Conservation (phyloP, 2,329 filamentous ascomycete species). For the Scolecobasidium constrictum region DNA sequence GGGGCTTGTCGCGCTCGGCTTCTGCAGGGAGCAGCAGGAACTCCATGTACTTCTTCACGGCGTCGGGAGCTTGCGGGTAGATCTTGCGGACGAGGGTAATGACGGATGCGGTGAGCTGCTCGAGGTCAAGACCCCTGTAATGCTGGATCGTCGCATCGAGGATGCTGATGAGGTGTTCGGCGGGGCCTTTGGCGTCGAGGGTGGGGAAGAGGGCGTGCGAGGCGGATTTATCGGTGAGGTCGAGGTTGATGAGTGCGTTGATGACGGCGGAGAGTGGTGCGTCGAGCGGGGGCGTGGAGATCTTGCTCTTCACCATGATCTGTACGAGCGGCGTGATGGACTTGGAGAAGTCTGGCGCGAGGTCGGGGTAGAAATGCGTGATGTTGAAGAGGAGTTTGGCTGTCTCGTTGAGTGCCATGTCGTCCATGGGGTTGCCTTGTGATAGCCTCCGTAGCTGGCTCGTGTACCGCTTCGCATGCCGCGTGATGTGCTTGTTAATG, state of each 20-base stretch:
- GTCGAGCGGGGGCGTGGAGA: conserved; percentile 57
- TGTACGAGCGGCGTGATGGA: conserved; percentile 60
- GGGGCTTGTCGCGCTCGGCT: conserved; percentile 62
- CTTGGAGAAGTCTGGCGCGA: conserved; percentile 50
- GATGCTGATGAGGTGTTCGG: conserved; percentile 57
- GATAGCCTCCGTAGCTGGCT: conserved; percentile 22
- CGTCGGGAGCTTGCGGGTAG: conserved; percentile 56
- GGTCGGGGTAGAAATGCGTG: conserved; percentile 59
- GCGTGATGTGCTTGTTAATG: conserved; percentile 44
- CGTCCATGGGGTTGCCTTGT: conserved; percentile 49
- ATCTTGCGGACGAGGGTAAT: conserved; percentile 62
- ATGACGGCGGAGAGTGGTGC: conserved; percentile 60
- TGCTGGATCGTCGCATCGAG: conserved; percentile 53
- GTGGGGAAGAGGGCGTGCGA: conserved; percentile 50
- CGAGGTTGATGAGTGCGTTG: conserved; percentile 72
- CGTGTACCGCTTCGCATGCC: conserved; percentile 53
- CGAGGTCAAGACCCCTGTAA: conserved; percentile 61
- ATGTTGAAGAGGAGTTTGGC: conserved; percentile 86
- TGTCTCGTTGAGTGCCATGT: conserved; percentile 73
- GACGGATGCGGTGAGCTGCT: conserved; percentile 59
- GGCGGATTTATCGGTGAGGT: background rate
- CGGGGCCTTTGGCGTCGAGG: conserved; percentile 46
- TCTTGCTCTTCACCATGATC: conserved; percentile 53
- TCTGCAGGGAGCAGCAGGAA: conserved; percentile 62
- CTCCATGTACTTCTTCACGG: conserved; percentile 53